Evolutionary conservation across 768 basidiomycete species (phyloP), one percentile per base, ranked within the genome.

Genomic region (Suillus spraguei): DNA sequence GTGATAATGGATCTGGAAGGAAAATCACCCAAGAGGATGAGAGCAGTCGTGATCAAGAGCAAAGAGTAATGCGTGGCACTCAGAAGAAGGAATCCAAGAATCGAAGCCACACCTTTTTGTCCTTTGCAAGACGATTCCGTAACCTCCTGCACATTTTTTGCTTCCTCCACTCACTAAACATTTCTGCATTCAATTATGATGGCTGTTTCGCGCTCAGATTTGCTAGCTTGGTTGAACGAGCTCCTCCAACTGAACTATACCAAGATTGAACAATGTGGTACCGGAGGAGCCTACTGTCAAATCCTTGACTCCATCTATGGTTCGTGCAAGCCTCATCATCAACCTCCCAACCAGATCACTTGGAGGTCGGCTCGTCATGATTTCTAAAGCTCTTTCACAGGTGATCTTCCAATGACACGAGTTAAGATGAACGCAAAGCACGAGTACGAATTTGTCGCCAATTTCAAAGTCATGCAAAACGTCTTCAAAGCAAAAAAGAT

Each of bases 341-440:
- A 66, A 66, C 68, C 50, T 55, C n/a, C n/a, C 55, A 53, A 61
- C 60, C 47, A 61, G 68, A 74, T 74, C 69, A 39, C 53, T 32
- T 65, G 58, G 44, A 64, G 58, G 65, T 64, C 63, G 50, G 24
- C 41, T 56, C 50, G 41, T 44, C 60, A 60, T 58, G 44, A 64
- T 63, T 59, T 63, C 60, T 68, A 55, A 10, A 62, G 64, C 61
- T 50, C 16, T 60, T 64, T 32, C 60, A 11, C 71, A 97, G 95
- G 91, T 69, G 94, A 98, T 78, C 66, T 97, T 0, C 95, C 95
- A 14, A 94, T 99, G 93, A 69, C 78, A 41, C 85, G 91, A 66
- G 96, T 99, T 70, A 99, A 98, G 83, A 94, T 98, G 87, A 89
- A 89, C 76, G 95, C 97, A 50, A 95, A 88, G 80, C 92, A 94